Conservation (phyloP, 176 grass and related monocot species). For the Oryza glumipatula region DNA sequence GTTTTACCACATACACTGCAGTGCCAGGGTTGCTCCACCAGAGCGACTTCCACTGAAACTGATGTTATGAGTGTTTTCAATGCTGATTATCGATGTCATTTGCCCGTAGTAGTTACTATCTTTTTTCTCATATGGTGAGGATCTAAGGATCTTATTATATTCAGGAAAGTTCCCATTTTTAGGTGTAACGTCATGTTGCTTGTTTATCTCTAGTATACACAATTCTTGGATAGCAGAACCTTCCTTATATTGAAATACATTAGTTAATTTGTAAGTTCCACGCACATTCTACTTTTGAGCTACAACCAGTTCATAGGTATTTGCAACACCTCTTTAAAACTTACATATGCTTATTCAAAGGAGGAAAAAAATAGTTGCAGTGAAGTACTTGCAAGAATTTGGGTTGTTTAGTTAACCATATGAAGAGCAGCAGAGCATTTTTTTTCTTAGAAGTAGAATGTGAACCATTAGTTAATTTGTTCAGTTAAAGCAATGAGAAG, state of each 20-base stretch:
- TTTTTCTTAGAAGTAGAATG: neutral
- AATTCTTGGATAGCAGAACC: neutral
- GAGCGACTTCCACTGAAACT: neutral
- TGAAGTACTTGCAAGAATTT: neutral
- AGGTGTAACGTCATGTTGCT: neutral
- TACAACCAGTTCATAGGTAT: neutral
- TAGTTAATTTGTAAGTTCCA: neutral
- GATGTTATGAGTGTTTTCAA: neutral
- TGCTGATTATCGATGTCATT: neutral
- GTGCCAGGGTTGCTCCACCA: neutral
- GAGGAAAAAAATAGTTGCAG: neutral
- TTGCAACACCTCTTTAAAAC: neutral
- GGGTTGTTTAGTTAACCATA: neutral
- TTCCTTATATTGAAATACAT: neutral
- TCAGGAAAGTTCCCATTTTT: neutral
- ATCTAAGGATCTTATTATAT: neutral
- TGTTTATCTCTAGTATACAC: neutral
- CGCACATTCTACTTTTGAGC: neutral
- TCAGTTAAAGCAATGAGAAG: neutral
- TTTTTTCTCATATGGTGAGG: neutral
- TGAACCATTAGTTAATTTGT: neutral
- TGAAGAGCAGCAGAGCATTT: neutral
- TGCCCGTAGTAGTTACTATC: neutral
- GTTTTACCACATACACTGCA: neutral
- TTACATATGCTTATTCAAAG: neutral